phyloP scores from a whole-genome alignment of 106 monocot genomes.

The Platanthera zijinensis region DNA sequence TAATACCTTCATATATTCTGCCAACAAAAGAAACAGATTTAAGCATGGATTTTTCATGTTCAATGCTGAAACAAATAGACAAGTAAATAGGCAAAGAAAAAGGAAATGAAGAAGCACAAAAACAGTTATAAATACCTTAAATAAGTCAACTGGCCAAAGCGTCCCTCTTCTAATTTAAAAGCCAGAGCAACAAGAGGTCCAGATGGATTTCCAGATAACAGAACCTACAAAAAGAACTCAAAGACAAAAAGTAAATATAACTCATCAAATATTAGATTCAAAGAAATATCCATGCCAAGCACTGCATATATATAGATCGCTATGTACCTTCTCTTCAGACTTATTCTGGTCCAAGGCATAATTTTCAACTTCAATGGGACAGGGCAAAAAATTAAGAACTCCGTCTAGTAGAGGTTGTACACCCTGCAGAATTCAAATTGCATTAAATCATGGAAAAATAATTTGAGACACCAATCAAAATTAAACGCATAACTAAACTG shows the following conservation, averaged over 20 bases:
- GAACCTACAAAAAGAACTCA: slow-evolving; percentile 36
- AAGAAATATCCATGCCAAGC: neutral
- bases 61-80: neutral
- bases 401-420: slow-evolving; percentile 97
- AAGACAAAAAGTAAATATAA: neutral
- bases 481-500: neutral
- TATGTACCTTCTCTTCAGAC: slow-evolving; percentile 86
- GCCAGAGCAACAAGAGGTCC: slow-evolving; percentile 94
- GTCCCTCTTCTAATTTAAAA: slow-evolving; percentile 97
- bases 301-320: neutral
- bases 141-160: slow-evolving; percentile 97
- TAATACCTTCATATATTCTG: slow-evolving; percentile 94
- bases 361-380: slow-evolving; percentile 84
- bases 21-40: slow-evolving; percentile 8
- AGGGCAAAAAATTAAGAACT: slow-evolving; percentile 85
- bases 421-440: slow-evolving; percentile 44
- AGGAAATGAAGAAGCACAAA: neutral
- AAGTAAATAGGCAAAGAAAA: neutral
- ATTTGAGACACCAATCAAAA: neutral
- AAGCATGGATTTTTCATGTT: slow-evolving; percentile 2
- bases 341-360: slow-evolving; percentile 89
- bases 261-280: slow-evolving; percentile 2
- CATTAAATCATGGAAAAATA: slow-evolving; percentile 3
- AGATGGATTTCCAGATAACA: slow-evolving; percentile 67
- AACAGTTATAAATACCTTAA: slow-evolving; percentile 47